Evolutionary conservation across 441 rosid genomes (phyloP).

Genomic region (Adansonia grandidieri): DNA sequence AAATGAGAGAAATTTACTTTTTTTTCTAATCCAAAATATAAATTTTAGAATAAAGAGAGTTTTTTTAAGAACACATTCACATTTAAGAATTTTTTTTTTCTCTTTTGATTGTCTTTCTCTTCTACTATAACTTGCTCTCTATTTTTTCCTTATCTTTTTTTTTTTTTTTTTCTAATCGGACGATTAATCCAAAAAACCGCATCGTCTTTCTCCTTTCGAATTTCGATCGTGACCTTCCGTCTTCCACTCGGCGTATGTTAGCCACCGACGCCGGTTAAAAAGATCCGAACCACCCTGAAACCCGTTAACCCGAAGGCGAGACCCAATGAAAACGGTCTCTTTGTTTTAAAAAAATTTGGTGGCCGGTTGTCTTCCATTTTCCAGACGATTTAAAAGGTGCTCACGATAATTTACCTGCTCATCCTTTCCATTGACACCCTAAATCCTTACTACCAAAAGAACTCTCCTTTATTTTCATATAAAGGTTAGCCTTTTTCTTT

Average conservation of each 20-base stretch:
- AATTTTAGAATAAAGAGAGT: too few species aligned
- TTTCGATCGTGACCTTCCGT: conserved; percentile 33
- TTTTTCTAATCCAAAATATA: too few species aligned
- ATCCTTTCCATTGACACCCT: conserved; percentile 30
- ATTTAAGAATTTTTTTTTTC: too few species aligned
- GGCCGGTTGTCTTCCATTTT: conserved; percentile 42
- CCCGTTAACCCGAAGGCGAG: conserved; percentile 12
- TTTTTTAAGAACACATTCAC: too few species aligned
- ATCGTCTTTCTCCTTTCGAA: conserved; percentile 43
- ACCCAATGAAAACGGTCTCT: conserved; percentile 27
- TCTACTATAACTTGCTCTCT: too few species aligned
- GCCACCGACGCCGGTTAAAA: conserved; percentile 33
- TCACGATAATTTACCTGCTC: conserved; percentile 55
- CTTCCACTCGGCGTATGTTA: conserved; percentile 37
- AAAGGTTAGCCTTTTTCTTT: conserved; percentile 35
- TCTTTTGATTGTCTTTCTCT: too few species aligned
- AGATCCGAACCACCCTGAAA: conserved; percentile 26
- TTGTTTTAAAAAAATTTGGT: conserved; percentile 29
- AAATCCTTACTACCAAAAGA: conserved; percentile 19
- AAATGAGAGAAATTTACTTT: too few species aligned
- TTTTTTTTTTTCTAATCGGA: conserved; percentile 39
- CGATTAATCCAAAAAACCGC: conserved; percentile 61
- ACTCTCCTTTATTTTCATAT: conserved; percentile 29
- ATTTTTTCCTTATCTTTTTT: too few species aligned
- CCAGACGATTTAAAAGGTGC: conserved; percentile 56